Conservation (phyloP, 2,329 filamentous ascomycete genomes). For the Beauveria asiatica region DNA sequence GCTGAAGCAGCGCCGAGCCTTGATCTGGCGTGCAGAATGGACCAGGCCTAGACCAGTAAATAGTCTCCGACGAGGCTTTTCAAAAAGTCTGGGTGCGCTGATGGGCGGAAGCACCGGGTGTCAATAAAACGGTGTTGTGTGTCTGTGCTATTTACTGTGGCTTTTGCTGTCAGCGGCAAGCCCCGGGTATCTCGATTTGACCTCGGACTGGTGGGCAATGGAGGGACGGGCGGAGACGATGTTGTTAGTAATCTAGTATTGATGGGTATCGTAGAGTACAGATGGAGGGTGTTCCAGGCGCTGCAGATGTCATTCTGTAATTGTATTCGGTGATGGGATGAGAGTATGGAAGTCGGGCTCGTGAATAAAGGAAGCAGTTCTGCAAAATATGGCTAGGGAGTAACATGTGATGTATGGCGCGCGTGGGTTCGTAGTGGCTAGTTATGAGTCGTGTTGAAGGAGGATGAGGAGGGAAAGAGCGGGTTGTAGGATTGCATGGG, state of each 20-base stretch:
- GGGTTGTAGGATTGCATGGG: not conserved
- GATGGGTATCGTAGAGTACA: not conserved
- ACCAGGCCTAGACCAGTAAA: constrained; percentile 1
- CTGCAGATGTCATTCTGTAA: too few species aligned
- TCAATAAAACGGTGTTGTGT: not conserved
- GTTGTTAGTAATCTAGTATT: not conserved
- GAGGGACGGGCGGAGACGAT: not conserved
- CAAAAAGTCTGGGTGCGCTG: not conserved
- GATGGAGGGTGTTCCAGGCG: too few species aligned
- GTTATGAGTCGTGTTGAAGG: not conserved
- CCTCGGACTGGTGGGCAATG: not conserved
- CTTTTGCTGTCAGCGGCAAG: not conserved
- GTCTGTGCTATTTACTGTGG: constrained; percentile 2
- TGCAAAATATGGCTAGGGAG: too few species aligned
- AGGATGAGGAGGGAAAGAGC: not conserved
- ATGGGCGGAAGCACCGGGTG: not conserved
- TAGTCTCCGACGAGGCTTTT: not conserved
- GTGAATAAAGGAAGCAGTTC: too few species aligned
- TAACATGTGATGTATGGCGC: not conserved
- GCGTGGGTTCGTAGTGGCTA: not conserved
- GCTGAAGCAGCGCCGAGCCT: not conserved
- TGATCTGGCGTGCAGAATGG: constrained; percentile 1
- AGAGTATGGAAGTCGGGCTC: not conserved
- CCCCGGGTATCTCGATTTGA: not conserved
- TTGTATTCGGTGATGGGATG: not conserved